Conservation (phyloP, 2,329 filamentous ascomycete genomes). For the Aspergillus quadricinctus region DNA sequence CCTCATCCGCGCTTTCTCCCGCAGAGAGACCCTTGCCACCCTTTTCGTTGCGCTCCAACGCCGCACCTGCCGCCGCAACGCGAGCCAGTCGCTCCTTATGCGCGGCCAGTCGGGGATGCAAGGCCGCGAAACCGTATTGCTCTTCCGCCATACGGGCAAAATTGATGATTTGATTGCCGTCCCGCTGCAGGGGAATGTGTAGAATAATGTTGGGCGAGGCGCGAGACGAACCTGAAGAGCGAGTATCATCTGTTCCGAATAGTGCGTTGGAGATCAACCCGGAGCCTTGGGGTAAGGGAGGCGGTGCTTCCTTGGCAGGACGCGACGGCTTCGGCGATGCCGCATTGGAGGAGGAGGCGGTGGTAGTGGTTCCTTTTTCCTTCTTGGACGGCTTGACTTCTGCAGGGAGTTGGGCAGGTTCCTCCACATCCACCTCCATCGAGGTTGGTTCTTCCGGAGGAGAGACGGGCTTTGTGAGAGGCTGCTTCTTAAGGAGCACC, state of each 20-base stretch:
- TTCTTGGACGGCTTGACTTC: slow-evolving; percentile 31
- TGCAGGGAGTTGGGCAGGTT: slow-evolving; percentile 14
- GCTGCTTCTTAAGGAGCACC: slow-evolving; percentile 8
- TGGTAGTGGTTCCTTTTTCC: slow-evolving; percentile 41
- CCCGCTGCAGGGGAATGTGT: slow-evolving; percentile 72
- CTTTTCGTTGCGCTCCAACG: slow-evolving; percentile 70
- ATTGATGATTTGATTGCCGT: slow-evolving; percentile 88
- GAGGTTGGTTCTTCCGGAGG: slow-evolving; percentile 20
- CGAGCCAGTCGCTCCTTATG: slow-evolving; percentile 82
- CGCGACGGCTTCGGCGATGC: slow-evolving; percentile 53
- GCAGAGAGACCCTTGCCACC: slow-evolving; percentile 59
- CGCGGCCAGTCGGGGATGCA: slow-evolving; percentile 86
- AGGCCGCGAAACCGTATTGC: slow-evolving; percentile 87
- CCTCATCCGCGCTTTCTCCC: slow-evolving; percentile 74
- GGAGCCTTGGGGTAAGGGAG: slow-evolving; percentile 57
- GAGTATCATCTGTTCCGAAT: slow-evolving; percentile 51
- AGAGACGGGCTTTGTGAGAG: slow-evolving; percentile 14
- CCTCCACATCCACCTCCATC: slow-evolving; percentile 34
- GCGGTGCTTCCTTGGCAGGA: slow-evolving; percentile 49
- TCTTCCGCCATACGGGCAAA: slow-evolving; percentile 92
- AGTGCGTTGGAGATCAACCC: slow-evolving; percentile 60
- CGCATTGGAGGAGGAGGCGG: slow-evolving; percentile 49
- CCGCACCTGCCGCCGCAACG: slow-evolving; percentile 83
- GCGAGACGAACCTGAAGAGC: slow-evolving; percentile 38
- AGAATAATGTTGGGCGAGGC: slow-evolving; percentile 74